phyloP scores from a whole-genome alignment of 2,329 filamentous ascomycete genomes.

The Aspergillus arachidicola region DNA sequence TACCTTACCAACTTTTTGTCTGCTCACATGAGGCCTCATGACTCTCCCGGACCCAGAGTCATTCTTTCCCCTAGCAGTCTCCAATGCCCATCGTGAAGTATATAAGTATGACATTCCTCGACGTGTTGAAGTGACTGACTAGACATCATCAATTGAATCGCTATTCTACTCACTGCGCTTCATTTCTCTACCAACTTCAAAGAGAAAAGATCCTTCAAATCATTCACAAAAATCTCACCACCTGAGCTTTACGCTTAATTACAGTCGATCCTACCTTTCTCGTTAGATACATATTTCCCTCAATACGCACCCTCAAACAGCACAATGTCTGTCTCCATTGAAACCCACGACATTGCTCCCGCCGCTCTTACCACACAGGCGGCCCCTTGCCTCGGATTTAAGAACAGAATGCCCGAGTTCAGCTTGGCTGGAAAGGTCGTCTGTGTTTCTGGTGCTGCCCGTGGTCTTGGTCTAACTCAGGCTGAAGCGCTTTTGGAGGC shows the following conservation, averaged over 20 bases:
- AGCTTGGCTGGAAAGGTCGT: constrained; percentile 71
- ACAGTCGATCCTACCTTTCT: not conserved
- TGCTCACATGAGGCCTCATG: constrained; percentile 26
- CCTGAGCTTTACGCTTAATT: not conserved
- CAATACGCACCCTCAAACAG: not conserved
- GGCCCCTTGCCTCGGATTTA: constrained; percentile 34
- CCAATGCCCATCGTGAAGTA: constrained; percentile 15
- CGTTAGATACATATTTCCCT: not conserved
- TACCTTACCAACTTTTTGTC: constrained; percentile 12
- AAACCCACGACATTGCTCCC: constrained; percentile 29
- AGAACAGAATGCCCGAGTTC: constrained; percentile 68
- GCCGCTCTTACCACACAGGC: constrained; percentile 32
- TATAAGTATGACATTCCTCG: constrained; percentile 19
- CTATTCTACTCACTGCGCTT: not conserved
- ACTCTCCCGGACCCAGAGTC: constrained; percentile 2
- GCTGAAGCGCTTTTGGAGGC: constrained; percentile 74
- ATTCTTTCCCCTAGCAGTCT: constrained; percentile 3
- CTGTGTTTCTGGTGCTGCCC: constrained; percentile 70
- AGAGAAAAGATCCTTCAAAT: not conserved
- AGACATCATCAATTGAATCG: constrained; percentile 12
- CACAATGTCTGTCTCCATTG: constrained; percentile 39
- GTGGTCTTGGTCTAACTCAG: constrained; percentile 73
- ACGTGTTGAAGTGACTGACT: not conserved
- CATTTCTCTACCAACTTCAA: not conserved
- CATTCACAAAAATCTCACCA: not conserved